Conservation (phyloP, 1,139 yeast genomes). For the Nakaseomyces bracarensis region DNA sequence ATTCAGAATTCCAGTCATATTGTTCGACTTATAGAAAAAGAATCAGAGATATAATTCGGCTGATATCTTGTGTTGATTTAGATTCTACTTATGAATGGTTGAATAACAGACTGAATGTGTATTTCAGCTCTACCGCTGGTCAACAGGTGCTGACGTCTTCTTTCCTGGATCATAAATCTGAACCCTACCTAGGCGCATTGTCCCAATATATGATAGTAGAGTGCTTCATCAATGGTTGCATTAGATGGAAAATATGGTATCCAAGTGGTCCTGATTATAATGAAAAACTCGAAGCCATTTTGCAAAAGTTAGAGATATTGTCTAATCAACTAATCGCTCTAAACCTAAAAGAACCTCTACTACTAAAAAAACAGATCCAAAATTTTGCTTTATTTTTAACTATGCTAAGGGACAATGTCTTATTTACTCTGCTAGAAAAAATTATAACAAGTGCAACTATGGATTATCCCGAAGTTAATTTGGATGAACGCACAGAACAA, state of each 20-base stretch:
- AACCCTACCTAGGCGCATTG: conserved; percentile 66
- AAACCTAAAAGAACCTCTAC: conserved; percentile 68
- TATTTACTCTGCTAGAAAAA: conserved; percentile 80
- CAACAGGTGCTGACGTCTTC: conserved; percentile 49
- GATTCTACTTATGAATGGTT: conserved; percentile 78
- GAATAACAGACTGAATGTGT: conserved; percentile 59
- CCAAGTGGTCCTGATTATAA: conserved; percentile 50
- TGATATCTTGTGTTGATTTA: conserved; percentile 80
- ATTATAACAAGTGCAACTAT: conserved; percentile 83
- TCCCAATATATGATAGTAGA: conserved; percentile 84
- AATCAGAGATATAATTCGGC: conserved; percentile 83
- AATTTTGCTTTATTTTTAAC: conserved; percentile 97
- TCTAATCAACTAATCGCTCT: conserved; percentile 72
- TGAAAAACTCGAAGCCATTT: conserved; percentile 46
- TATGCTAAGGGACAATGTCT: conserved; percentile 65
- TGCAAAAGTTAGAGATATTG: conserved; percentile 60
- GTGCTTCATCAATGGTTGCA: conserved; percentile 82
- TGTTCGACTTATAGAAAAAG: conserved; percentile 73
- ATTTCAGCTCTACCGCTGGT: conserved; percentile 71
- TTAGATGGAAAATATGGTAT: conserved; percentile 97
- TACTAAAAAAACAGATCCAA: conserved; percentile 80
- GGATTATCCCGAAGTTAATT: conserved; percentile 57
- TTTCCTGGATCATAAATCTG: conserved; percentile 47
- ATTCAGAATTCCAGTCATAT: conserved; percentile 71
- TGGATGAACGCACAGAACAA: conserved; percentile 56